These are phyloP conservation scores for Sarocladium brachiariae DNA, from an alignment of 2,329 filamentous ascomycete species.

Conservation along the genomic window DNA sequence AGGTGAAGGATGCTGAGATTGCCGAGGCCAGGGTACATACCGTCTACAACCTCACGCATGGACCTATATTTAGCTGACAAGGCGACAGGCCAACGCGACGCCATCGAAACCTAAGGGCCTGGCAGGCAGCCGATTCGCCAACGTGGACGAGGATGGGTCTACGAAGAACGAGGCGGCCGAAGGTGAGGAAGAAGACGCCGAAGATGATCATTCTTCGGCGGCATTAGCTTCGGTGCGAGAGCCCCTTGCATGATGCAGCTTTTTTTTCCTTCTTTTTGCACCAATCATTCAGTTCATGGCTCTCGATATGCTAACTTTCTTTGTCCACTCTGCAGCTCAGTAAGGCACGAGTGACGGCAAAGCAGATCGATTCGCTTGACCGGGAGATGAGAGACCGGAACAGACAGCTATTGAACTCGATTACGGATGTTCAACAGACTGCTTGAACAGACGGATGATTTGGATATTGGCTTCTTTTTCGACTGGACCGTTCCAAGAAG, in stretches of 20 bases:
- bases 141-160: conserved; percentile 27
- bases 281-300: too few relatives aligned
- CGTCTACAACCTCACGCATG: too few relatives aligned
- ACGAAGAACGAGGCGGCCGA: conserved; percentile 34
- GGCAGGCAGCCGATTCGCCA: conserved; percentile 47
- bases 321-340: conserved; percentile 28
- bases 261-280: conserved; percentile 1
- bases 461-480: too few relatives aligned
- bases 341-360: conserved; percentile 37
- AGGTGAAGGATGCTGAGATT: conserved; percentile 58
- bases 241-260: conserved; percentile 39
- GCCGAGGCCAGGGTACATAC: conserved; percentile 50
- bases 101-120: conserved; percentile 42
- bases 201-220: conserved; percentile 57
- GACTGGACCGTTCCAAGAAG: too few relatives aligned
- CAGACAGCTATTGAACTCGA: conserved; percentile 27
- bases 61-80: neutral
- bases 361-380: conserved; percentile 47
- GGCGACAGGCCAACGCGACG: conserved; percentile 39
- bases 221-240: conserved; percentile 61
- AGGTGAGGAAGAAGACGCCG: conserved; percentile 52
- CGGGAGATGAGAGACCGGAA: conserved; percentile 51
- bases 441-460: conserved; percentile 4
- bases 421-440: conserved; percentile 16
- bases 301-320: neutral